These are phyloP conservation scores for Coprinopsis strossmayeri DNA, from an alignment of 768 basidiomycete genomes.

Conservation along the genomic window DNA sequence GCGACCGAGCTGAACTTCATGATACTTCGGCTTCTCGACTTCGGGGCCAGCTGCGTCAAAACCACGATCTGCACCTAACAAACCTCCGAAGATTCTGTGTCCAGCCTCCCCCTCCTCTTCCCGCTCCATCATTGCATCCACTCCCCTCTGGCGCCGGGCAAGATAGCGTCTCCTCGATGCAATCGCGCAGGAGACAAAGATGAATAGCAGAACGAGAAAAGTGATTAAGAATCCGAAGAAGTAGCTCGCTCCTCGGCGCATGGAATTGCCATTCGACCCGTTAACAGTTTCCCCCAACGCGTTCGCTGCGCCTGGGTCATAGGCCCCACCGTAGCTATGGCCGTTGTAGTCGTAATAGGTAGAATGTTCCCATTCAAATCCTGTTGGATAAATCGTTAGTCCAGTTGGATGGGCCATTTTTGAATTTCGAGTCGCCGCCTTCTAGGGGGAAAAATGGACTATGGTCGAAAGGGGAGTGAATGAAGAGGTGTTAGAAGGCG, in stretches of 20 bases:
- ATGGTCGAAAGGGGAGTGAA: too few species aligned
- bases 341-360: too few species aligned
- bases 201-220: constrained; percentile 39
- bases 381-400: too few species aligned
- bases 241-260: constrained; percentile 33
- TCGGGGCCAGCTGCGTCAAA: background rate
- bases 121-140: constrained; percentile 14
- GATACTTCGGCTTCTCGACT: constrained; percentile 8
- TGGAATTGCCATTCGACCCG: too few species aligned
- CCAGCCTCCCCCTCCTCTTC: background rate
- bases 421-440: too few species aligned
- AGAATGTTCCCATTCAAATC: too few species aligned
- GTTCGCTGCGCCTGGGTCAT: too few species aligned
- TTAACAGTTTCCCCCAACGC: too few species aligned
- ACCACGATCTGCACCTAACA: constrained; percentile 2
- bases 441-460: too few species aligned
- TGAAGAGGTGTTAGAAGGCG: too few species aligned
- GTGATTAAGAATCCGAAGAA: constrained; percentile 50
- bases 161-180: constrained; percentile 35
- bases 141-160: constrained; percentile 16
- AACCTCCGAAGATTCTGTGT: background rate
- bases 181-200: constrained; percentile 47
- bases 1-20: constrained; percentile 2
- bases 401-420: too few species aligned
- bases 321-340: too few species aligned